phyloP scores from a whole-genome alignment of 2,329 filamentous ascomycete species.

The Hirsutella thompsonii region DNA sequence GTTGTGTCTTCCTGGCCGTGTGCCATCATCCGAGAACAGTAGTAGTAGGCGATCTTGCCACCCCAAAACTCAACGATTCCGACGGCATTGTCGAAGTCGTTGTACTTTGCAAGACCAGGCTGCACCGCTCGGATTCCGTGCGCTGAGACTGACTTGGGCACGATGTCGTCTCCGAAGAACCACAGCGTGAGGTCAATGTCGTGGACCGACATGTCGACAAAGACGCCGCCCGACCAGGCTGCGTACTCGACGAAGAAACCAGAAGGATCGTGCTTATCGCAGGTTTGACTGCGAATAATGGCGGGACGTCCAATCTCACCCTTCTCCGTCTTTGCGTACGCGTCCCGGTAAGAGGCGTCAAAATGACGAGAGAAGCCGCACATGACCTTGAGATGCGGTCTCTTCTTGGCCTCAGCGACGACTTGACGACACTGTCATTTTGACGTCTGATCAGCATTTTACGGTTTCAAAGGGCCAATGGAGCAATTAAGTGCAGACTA shows the following conservation, averaged over 20 bases:
- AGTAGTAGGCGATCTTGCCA: constrained; percentile 52
- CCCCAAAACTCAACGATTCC: constrained; percentile 53
- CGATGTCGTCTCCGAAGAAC: constrained; percentile 15
- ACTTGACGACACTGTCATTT: constrained; percentile 34
- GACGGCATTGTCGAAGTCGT: constrained; percentile 17
- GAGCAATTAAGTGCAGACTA: no score
- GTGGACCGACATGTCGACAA: constrained; percentile 57
- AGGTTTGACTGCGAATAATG: constrained; percentile 52
- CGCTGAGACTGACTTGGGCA: constrained; percentile 12
- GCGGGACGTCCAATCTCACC: constrained; percentile 47
- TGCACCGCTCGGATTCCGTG: constrained; percentile 14
- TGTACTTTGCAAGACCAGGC: constrained; percentile 12
- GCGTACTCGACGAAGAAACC: constrained; percentile 59
- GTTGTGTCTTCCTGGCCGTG: constrained; percentile 55
- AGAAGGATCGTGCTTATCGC: constrained; percentile 49
- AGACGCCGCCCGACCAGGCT: constrained; percentile 52
- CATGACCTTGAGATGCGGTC: constrained; percentile 49
- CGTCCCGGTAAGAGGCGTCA: constrained; percentile 51
- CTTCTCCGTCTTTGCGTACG: constrained; percentile 34
- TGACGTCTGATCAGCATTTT: constrained; percentile 11
- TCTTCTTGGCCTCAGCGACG: constrained; percentile 36
- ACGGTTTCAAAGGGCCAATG: no score
- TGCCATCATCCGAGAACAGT: constrained; percentile 52
- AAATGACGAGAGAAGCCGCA: constrained; percentile 30
- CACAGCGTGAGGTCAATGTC: constrained; percentile 35